Base-by-base conservation (phyloP, 495 filamentous ascomycete species). In the Astrothelium macrocarpum region DNA sequence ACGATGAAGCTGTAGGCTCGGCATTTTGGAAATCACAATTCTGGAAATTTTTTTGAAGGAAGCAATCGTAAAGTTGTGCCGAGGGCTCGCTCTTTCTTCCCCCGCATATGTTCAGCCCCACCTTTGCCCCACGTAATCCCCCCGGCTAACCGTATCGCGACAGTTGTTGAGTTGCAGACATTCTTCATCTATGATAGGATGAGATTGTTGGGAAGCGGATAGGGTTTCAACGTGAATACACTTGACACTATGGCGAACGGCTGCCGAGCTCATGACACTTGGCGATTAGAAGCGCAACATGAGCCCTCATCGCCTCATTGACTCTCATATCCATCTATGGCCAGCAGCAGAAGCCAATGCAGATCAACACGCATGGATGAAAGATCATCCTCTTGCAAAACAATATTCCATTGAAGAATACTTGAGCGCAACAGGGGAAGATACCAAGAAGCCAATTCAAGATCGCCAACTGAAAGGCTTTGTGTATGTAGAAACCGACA, bases 261-360 rank as follows among this genome's bases (percentile, higher is more conserved):
- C 49, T 16, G 16, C 2, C 23, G 29, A 56, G 0, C 29, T 29
- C 49, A 20, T 11, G 9, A 26, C 26, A 4, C 9, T 29, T 56
- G 49, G 49, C 10, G 9, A n/a, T 10, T 20, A 10, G 25, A 26
- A 16, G 29, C 7, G 16, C 25, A 56, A 29, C 9, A 56, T 56
- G 49, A 29, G 49, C 49, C 49, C n/a, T 16, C 25, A 56, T 56
- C 49, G 49, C 49, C 9, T 91, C 61, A 79, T 95, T 62, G 91
- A 95, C 76, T 87, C 90, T 10, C 91, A 96, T 78, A 86, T 95
- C 75, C 91, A 95, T 75, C 85, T 95, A 71, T 94, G 83, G 76
- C 85, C 87, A 65, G 71, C 77, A 59, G 80, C 83, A 39, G 86
- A 72, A 42, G 61, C 64, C 0, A 71, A 91, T 66, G 72, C 87